Evolutionary conservation across 345 rosid genomes (phyloP), one percentile per base, ranked within the genome.

Genomic region (Ceriops decandra): DNA sequence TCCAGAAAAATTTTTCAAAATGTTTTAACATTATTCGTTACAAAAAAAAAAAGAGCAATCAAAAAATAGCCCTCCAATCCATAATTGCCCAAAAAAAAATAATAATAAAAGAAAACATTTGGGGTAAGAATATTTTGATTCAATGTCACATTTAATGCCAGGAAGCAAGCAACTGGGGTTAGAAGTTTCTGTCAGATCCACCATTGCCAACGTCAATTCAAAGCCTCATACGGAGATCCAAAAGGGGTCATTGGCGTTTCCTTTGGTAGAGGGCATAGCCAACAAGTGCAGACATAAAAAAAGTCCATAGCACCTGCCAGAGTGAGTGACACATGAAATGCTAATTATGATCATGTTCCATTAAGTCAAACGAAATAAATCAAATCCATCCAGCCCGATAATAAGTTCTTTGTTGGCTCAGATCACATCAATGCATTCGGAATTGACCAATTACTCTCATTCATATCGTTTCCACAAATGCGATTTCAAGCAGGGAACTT

Each of bases 221-320:
- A 30, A n/a, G 24, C 20, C 3, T 7, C 38, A n/a, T 42, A 42
- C 13, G 1, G 17, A 1, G 0, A 17, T 46, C 24, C 21, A 13
- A 27, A 13, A 46, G 32, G n/a, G 6, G 63, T 83, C 79, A 93
- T 31, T 72, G 91, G 30, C 85, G 95, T 84, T 79, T 91, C 82
- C 92, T 82, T 72, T 86, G 99, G 85, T 95, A 95, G 76, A 95
- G 96, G 15, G 98, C 87, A 80, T 92, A 92, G 52, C 98, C 99
- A 75, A 92, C 88, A 52, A 92, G 83, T 27, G 99, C 96, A 64
- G 98, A 95, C 97, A 95, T 95, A 68, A 95, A 70, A 76, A 95
- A 92, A 1, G 99, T 92, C 99, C 97, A 95, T 11, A 95, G 74
- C 28, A 95, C 96, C 99, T 95, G 88, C 73, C 65, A 33, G 49